These are phyloP conservation scores for Globisporangium spinosum DNA, from an alignment of 352 stramenopile species.

Conservation along the genomic window DNA sequence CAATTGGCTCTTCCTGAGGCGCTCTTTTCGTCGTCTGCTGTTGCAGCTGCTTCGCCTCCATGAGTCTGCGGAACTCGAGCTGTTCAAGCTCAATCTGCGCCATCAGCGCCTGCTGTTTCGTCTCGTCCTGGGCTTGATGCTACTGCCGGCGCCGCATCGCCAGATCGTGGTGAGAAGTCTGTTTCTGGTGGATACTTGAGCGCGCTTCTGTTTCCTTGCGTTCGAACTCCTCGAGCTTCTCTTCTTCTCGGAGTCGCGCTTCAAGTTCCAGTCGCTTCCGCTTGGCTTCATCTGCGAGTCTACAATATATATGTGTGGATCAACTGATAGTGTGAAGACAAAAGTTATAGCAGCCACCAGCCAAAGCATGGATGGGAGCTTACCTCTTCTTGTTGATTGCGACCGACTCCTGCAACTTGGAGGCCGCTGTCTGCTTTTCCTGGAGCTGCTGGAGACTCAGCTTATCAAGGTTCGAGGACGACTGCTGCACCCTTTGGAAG, in stretches of 20 bases:
- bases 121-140: slow-evolving; percentile 19
- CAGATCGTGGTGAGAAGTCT: slow-evolving; percentile 8
- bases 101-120: slow-evolving; percentile 21
- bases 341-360: not conserved
- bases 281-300: slow-evolving; percentile 11
- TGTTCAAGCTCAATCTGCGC: slow-evolving; percentile 16
- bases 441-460: slow-evolving; percentile 29
- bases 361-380: not conserved
- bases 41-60: slow-evolving; percentile 23
- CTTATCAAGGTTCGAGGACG: slow-evolving; percentile 29
- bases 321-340: not conserved
- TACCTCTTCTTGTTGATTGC: slow-evolving; percentile 28
- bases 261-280: slow-evolving; percentile 18
- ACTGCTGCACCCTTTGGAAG: slow-evolving; percentile 41
- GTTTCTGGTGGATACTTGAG: slow-evolving; percentile 17
- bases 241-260: slow-evolving; percentile 16
- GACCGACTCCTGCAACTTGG: slow-evolving; percentile 31
- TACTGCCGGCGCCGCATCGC: slow-evolving; percentile 14
- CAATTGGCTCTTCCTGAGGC: slow-evolving; percentile 4
- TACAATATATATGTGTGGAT: not conserved
- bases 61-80: slow-evolving; percentile 13
- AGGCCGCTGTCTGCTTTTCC: slow-evolving; percentile 27
- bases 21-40: slow-evolving; percentile 15
- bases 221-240: slow-evolving; percentile 22
- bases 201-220: slow-evolving; percentile 23